Evolutionary conservation across 148 eudicot species (phyloP).

Genomic region (Rhododendron ferrugineum): DNA sequence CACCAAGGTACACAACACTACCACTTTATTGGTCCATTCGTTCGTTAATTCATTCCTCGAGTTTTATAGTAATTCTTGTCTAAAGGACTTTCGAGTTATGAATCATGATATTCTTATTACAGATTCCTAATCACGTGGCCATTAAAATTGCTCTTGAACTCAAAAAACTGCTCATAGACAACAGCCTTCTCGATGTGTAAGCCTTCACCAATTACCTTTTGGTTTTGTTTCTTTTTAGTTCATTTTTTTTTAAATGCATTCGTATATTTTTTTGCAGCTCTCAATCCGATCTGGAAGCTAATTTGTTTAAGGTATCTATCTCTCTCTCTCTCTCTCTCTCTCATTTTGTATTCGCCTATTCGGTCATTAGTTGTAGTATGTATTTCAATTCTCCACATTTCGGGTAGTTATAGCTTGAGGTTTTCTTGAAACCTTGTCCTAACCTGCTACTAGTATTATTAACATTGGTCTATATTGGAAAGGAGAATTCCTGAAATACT

Average conservation of each 20-base stretch:
- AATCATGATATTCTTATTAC: conserved; percentile 17
- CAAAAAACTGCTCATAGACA: conserved; percentile 90
- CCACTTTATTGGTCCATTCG: not conserved
- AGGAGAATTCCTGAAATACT: not conserved
- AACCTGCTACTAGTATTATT: not conserved
- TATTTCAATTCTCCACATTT: not conserved
- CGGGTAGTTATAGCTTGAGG: not conserved
- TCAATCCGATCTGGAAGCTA: conserved; percentile 88
- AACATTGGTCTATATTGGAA: not conserved
- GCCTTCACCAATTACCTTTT: conserved; percentile 17
- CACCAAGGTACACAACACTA: conserved; percentile 52
- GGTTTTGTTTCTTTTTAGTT: not conserved
- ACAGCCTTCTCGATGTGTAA: conserved; percentile 96
- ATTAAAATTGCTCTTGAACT: conserved; percentile 94
- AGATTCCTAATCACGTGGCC: conserved; percentile 98
- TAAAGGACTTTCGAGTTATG: not conserved
- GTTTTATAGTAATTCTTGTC: not conserved
- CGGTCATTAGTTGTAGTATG: not conserved
- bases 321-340: not conserved
- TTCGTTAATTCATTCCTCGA: not conserved
- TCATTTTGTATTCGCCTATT: too few species aligned
- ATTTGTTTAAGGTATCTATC: conserved; percentile 76
- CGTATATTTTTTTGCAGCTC: conserved; percentile 51
- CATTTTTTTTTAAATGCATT: not conserved
- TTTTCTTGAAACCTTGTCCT: not conserved